Evolutionary conservation across 75 land plant species (phyloP), one percentile per base, ranked within the genome.

Genomic region (Pinus tabuliformis): DNA sequence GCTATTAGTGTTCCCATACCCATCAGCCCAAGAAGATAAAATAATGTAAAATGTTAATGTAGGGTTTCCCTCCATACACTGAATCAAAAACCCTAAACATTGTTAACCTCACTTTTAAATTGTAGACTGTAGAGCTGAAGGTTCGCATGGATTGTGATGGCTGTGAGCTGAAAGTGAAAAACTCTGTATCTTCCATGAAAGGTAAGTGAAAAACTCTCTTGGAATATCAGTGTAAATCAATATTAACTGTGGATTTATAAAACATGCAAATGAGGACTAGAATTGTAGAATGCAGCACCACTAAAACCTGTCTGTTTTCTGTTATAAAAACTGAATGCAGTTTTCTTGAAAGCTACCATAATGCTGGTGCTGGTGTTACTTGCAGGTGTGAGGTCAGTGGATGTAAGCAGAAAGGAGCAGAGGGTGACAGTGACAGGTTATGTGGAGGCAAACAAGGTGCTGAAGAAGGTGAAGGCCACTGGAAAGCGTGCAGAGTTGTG

Each of bases 121-220:
- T 80, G 49, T 75, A 81, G 74, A 86, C 84, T 0, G 88, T 90
- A 56, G 82, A 79, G 24, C 83, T 90, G 63, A 85, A 83, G 58
- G 82, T 90, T 42, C 79, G 82, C 33, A 85, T 90, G 86, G 87
- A 88, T 59, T 90, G 92, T 70, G 86, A 88, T 28, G 92, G 92
- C 6, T 90, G 92, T 61, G 88, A 73, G 39, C 81, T 65, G 37
- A 86, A 83, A 58, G 81, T 89, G 26, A 85, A 84, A 83, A 81
- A 75, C 1, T 73, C 78, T 12, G 80, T 91, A 68, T 79, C 82
- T 20, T 56, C 72, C 6, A 58, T 90, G 28, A 88, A 82, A 85
- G 92, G 92, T 90, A 63, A 1, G 52, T 49, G 11, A 6, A 49
- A 49, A 49, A 49, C 11, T 49, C 11, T 49, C 52, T 49, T 49